phyloP scores from a whole-genome alignment of 2,329 filamentous ascomycete species.

The Fusarium sp. region DNA sequence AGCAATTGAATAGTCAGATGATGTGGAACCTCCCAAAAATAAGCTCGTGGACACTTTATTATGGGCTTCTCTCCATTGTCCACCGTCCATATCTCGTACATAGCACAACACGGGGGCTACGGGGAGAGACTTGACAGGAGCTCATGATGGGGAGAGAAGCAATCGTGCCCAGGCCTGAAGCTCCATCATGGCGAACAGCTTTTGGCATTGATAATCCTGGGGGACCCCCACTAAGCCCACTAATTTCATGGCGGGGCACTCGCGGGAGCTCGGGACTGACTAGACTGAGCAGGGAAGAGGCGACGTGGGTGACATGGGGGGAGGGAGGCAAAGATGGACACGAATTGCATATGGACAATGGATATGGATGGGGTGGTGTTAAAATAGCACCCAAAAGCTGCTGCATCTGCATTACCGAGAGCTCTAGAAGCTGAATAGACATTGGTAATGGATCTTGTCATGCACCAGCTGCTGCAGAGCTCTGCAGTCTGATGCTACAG shows the following conservation, averaged over 20 bases:
- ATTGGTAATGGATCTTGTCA: background rate
- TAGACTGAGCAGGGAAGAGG: conserved; percentile 22
- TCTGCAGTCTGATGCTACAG: conserved; percentile 20
- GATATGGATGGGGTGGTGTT: background rate
- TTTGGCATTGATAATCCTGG: conserved; percentile 35
- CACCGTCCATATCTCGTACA: conserved; percentile 7
- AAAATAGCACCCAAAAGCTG: background rate
- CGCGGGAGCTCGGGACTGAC: conserved; percentile 20
- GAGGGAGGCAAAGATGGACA: conserved; percentile 4
- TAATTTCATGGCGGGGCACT: conserved; percentile 39
- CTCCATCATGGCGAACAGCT: conserved; percentile 40
- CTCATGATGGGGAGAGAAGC: conserved; percentile 37
- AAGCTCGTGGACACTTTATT: conserved; percentile 39
- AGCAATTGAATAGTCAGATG: conserved; percentile 23
- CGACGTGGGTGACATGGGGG: conserved; percentile 17
- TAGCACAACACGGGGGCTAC: background rate
- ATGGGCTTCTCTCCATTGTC: conserved; percentile 5
- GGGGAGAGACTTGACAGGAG: conserved; percentile 3
- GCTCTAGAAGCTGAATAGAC: conserved; percentile 37
- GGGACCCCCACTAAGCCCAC: conserved; percentile 43
- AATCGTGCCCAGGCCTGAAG: conserved; percentile 9
- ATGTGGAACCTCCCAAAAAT: conserved; percentile 24
- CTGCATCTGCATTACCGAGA: conserved; percentile 8
- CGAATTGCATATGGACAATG: background rate
- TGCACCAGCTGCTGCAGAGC: conserved; percentile 2